These are phyloP conservation scores for Fusarium albidum DNA, from an alignment of 2,329 filamentous ascomycete genomes.

Conservation along the genomic window DNA sequence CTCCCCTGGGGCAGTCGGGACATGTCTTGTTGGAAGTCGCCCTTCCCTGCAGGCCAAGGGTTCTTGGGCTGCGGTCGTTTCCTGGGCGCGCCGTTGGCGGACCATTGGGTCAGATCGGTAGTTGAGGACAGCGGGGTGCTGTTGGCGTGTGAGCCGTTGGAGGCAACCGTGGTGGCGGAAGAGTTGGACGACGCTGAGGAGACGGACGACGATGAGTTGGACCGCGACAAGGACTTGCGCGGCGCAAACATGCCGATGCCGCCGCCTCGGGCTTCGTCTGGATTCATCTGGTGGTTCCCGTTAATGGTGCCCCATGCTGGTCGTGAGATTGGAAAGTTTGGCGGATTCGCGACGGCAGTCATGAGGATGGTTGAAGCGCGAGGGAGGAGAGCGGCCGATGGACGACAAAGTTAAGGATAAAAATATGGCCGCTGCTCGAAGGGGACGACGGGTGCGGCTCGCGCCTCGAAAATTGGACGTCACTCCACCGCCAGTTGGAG, in stretches of 20 bases:
- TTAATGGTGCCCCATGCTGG: slow-evolving; percentile 71
- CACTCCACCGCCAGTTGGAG: slow-evolving; percentile 31
- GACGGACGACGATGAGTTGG: slow-evolving; percentile 90
- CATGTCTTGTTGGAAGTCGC: slow-evolving; percentile 58
- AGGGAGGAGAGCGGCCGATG: slow-evolving; percentile 30
- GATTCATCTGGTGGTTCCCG: slow-evolving; percentile 73
- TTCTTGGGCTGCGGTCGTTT: slow-evolving; percentile 62
- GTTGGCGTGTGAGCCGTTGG: slow-evolving; percentile 69
- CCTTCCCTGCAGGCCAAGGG: slow-evolving; percentile 59
- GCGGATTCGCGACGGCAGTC: slow-evolving; percentile 74
- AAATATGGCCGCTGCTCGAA: slow-evolving; percentile 28
- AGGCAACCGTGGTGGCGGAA: slow-evolving; percentile 70
- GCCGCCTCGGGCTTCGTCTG: slow-evolving; percentile 82
- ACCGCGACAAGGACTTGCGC: slow-evolving; percentile 85
- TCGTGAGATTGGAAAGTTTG: slow-evolving; percentile 69
- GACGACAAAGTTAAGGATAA: slow-evolving; percentile 30
- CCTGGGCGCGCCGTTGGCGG: slow-evolving; percentile 55
- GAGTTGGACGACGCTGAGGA: slow-evolving; percentile 79
- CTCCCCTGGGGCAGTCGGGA: slow-evolving; percentile 54
- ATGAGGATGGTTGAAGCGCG: slow-evolving; percentile 55
- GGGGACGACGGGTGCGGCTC: slow-evolving; percentile 33
- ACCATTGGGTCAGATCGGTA: slow-evolving; percentile 61
- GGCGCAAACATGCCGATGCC: slow-evolving; percentile 76
- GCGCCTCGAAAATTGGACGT: slow-evolving; percentile 28
- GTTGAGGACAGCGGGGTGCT: slow-evolving; percentile 59